Evolutionary conservation across 768 basidiomycete species (phyloP), one percentile per base, ranked within the genome.

Genomic region (Coprinopsis strossmayeri): DNA sequence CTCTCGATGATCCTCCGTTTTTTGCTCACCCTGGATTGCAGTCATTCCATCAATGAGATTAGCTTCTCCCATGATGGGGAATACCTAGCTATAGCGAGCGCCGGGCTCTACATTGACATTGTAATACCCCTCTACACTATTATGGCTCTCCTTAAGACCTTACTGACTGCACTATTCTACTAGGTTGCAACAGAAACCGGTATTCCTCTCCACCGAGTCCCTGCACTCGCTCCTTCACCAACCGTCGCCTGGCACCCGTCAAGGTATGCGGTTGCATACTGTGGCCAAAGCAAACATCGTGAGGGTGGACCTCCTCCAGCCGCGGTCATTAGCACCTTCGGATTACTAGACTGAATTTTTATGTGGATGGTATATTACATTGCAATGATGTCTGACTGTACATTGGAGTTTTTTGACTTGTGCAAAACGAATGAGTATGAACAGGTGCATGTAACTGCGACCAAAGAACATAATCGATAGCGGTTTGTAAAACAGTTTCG

Each of bases 31-130:
- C 46, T 45, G 21, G 11, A 49, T 21, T 45, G 15, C 56, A 89
- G 88, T 48, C 70, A 88, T 59, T 73, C 80, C 18, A 85, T 89
- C 57, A 86, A 77, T 51, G 75, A 77, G 17, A 64, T 90, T 17
- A 87, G 83, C 61, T 91, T 89, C 71, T 90, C 87, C 11, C 74
- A 83, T 53, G 88, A 91, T 55, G 88, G 88, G 27, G 88, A 91
- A 69, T 91, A 82, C 58, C 63, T 91, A 39, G 88, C 88, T 15
- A 82, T 89, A 43, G 83, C 87, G 7, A 86, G 72, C 52, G 72
- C 75, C 7, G 86, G 86, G 17, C 66, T 69, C 25, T 89, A 88
- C 54, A 83, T 90, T 45, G 87, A 90, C 52, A 86, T 90, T 35
- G 87, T 88, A 54, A 49, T 85, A 64, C n/a, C n/a, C 13, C 17